phyloP scores from a whole-genome alignment of 108 stramenopile genomes.

The Asterionellopsis glacialis region DNA sequence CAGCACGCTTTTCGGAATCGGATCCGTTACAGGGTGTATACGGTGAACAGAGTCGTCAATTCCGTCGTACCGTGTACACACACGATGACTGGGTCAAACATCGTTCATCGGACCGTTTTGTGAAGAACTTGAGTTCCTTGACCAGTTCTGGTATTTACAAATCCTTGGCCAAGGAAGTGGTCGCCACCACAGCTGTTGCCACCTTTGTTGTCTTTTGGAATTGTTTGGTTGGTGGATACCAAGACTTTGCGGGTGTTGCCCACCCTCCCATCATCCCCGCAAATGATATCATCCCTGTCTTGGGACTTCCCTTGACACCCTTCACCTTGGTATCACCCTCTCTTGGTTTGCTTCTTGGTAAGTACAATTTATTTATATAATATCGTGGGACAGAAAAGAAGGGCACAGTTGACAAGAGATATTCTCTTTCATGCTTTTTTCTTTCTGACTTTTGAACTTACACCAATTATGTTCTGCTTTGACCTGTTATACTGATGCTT shows the following conservation, averaged over 20 bases:
- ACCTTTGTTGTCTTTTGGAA: slow-evolving; percentile 33
- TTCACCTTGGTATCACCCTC: slow-evolving; percentile 63
- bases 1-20: slow-evolving; percentile 1
- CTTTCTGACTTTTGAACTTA: no score
- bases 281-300: slow-evolving; percentile 1
- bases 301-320: slow-evolving; percentile 51
- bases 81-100: slow-evolving; percentile 68
- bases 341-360: slow-evolving; percentile 68
- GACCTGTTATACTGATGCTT: neutral
- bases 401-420: no score
- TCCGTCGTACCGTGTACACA: slow-evolving; percentile 68
- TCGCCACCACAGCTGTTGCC: slow-evolving; percentile 26
- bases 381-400: no score
- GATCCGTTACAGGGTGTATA: slow-evolving; percentile 17
- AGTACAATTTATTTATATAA: slow-evolving; percentile 9
- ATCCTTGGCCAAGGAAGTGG: slow-evolving; percentile 29
- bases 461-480: no score
- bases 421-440: no score
- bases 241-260: slow-evolving; percentile 31
- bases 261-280: slow-evolving; percentile 21
- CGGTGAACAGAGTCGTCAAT: slow-evolving; percentile 49
- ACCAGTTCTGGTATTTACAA: slow-evolving; percentile 45
- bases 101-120: slow-evolving; percentile 45
- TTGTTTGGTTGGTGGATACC: slow-evolving; percentile 30
- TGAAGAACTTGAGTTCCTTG: slow-evolving; percentile 31